A percentile compares a stretch with the other conserved stretches of the same genome.
These are phyloP conservation scores for Malus hybrid DNA, from an alignment of 331 rosid species.

Conservation along the genomic window DNA sequence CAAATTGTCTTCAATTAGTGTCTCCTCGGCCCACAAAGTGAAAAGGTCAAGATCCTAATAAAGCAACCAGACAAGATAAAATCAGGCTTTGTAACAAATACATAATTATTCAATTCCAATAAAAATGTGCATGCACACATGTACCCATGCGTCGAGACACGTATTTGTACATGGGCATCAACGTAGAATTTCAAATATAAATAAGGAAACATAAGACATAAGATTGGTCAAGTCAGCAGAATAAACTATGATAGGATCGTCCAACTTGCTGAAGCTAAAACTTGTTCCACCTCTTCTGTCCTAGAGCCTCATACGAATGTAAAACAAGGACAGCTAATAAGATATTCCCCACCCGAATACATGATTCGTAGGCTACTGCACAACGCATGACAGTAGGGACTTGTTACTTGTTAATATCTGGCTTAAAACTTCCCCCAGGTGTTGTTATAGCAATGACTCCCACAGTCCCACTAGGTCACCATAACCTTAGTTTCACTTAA, in stretches of 20 bases:
- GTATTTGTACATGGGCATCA: background rate
- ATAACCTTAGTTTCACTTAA: background rate
- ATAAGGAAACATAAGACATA: background rate
- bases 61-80: constrained; percentile 16
- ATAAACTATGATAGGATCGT: background rate
- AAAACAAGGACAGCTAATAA: background rate
- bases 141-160: background rate
- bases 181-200: background rate
- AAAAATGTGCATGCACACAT: constrained; percentile 4
- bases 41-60: constrained; percentile 83
- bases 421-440: background rate
- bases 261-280: too few species aligned
- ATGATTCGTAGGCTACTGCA: background rate
- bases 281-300: background rate
- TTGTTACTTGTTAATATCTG: background rate
- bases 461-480: background rate
- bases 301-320: background rate
- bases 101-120: background rate
- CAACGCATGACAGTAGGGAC: background rate
- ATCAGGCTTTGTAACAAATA: background rate
- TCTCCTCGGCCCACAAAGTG: constrained; percentile 96
- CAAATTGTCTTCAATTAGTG: constrained; percentile 72
- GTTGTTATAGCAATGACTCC: background rate
- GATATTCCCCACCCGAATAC: background rate
- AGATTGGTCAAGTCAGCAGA: background rate